phyloP scores from a whole-genome alignment of 83 land plant genomes.

The Picea abies region DNA sequence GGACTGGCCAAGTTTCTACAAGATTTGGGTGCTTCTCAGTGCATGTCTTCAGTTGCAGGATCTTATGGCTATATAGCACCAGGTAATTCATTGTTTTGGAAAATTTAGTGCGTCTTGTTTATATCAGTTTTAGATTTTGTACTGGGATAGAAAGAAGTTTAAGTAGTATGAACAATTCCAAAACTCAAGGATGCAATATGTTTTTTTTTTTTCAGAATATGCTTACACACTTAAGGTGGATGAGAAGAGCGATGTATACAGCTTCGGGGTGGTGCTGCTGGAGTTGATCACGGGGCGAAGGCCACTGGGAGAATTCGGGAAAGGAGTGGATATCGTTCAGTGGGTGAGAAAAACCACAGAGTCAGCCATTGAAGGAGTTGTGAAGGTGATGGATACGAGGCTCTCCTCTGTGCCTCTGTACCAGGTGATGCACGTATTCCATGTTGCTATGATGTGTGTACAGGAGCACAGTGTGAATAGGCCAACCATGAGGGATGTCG shows the following conservation, averaged over 20 bases:
- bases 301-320: conserved; percentile 50
- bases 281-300: conserved; percentile 46
- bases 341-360: conserved; percentile 40
- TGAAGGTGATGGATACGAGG: conserved; percentile 51
- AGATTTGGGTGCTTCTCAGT: conserved; percentile 63
- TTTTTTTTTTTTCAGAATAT: conserved; percentile 40
- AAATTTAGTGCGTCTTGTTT: background rate
- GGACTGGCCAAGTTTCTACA: conserved; percentile 86
- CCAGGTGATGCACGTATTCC: conserved; percentile 44
- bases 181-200: background rate
- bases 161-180: no score
- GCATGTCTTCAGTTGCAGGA: conserved; percentile 96
- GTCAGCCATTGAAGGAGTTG: conserved; percentile 26
- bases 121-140: background rate
- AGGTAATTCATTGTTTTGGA: conserved; percentile 32
- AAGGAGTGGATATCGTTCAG: conserved; percentile 50
- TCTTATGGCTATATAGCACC: conserved; percentile 98
- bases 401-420: conserved; percentile 41
- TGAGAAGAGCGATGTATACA: conserved; percentile 60
- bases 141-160: background rate
- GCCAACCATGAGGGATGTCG: conserved; percentile 84
- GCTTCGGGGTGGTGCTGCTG: conserved; percentile 60
- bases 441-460: conserved; percentile 65
- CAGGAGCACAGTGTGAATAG: conserved; percentile 51
- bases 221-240: conserved; percentile 59